Base-by-base conservation (phyloP, 2,329 filamentous ascomycete species). In the Colletotrichum limetticola region DNA sequence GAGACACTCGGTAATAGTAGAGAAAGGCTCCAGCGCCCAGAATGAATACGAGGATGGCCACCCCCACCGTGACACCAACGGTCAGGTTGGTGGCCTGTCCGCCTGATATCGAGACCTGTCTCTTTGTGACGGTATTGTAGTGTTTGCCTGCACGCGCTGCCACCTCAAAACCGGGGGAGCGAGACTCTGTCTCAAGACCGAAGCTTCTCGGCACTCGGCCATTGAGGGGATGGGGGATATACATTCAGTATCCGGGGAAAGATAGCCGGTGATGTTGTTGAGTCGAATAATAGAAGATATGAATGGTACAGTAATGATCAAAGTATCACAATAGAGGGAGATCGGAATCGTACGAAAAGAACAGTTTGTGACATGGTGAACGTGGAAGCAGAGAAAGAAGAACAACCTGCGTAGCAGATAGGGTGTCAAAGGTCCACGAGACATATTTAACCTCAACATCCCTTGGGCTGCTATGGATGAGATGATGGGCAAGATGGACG, bases 31-130 rank as follows among this genome's bases (percentile, higher is more conserved):
- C 67, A 22, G 82, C 72, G 24, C 77, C 82, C 19, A 80, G 76
- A 68, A 87, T 66, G 68, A 86, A 86, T 24, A 81, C 76, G 30
- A 80, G 80, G 24, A 86, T 77, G 4, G 83, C 77, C 53, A 87
- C 77, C 70, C 82, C 85, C 57, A 87, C 81, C 4, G 84, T 80
- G 71, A 85, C 78, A 66, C 85, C 85, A 67, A 86, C 86, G 42
- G 82, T 84, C 65, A 81, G 79, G 75, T 86, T 84, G 42, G 80
- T 81, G 52, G 83, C 80, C 19, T 81, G 58, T 9, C 62, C 62
- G 12, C 71, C 71, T 24, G 71, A 55, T 32, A 71, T 74, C 4
- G 61, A 66, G 57, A 74, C 57, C 49, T 74, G 71, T 42, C 71
- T 67, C 37, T 35, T 67, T 8, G 52, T n/a, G 32, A 73, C 19